phyloP scores from a whole-genome alignment of 139 green algal species.

The Coelastrella sp. region DNA sequence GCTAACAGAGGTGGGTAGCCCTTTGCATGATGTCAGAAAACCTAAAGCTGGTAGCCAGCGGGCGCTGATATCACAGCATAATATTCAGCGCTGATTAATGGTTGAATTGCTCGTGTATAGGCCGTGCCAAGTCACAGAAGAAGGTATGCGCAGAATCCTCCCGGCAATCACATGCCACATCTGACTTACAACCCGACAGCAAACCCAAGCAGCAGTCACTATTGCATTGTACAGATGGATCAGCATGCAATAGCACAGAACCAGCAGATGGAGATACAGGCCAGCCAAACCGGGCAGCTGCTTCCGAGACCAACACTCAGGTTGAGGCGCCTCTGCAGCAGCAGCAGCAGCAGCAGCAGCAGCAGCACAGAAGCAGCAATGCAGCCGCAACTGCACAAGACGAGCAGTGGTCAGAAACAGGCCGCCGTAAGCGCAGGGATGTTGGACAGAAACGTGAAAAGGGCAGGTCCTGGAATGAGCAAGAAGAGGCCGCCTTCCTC shows the following conservation, averaged over 20 bases:
- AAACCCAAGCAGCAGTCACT: neutral
- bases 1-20: neutral
- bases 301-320: neutral
- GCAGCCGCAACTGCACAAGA: neutral
- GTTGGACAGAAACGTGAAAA: slow-evolving; percentile 58
- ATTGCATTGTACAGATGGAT: neutral
- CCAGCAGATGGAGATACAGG: neutral
- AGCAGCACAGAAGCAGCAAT: neutral
- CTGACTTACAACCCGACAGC: neutral
- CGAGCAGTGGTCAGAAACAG: slow-evolving; percentile 49
- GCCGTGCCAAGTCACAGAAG: neutral
- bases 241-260: neutral
- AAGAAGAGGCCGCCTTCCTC: slow-evolving; percentile 81
- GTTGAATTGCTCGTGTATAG: neutral
- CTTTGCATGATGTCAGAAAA: neutral
- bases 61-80: neutral
- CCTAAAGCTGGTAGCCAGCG: neutral
- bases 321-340: neutral
- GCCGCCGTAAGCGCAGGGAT: slow-evolving; percentile 81
- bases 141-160: neutral
- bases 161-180: neutral
- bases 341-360: neutral
- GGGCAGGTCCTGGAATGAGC: slow-evolving; percentile 71
- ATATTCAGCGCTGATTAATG: neutral
- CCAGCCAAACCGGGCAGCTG: neutral